Evolutionary conservation across 768 basidiomycete species (phyloP).

Genomic region (Scleroderma bovista): DNA sequence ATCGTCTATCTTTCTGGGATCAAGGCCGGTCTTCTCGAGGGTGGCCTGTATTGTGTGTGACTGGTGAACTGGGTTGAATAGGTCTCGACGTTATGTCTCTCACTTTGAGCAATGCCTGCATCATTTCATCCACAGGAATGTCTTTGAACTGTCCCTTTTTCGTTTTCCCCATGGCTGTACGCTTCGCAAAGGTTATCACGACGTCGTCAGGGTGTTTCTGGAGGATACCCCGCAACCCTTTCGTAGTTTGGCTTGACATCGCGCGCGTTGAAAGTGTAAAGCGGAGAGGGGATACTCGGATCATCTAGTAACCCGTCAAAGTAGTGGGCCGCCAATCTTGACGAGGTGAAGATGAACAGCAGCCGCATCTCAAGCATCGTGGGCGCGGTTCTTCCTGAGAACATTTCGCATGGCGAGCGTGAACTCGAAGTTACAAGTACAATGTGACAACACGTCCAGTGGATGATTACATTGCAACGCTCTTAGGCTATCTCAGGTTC

Average conservation of each 20-base stretch:
- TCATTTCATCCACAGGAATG: conserved; percentile 78
- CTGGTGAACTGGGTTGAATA: background rate
- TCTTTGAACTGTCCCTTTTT: conserved; percentile 95
- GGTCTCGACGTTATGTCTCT: conserved; percentile 4
- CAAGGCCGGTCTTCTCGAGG: conserved; percentile 57
- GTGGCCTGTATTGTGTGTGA: conserved; percentile 44
- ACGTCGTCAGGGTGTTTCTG: conserved; percentile 78
- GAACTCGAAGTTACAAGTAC: too few species aligned
- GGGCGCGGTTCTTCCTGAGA: too few species aligned
- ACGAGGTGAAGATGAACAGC: too few species aligned
- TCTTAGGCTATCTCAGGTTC: too few species aligned
- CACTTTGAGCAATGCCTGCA: conserved; percentile 78
- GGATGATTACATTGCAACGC: too few species aligned
- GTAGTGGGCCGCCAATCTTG: background rate
- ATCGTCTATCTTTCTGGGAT: conserved; percentile 71
- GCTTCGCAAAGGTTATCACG: conserved; percentile 83
- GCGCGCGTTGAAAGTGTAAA: conserved; percentile 15
- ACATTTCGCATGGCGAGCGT: too few species aligned
- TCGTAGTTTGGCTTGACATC: conserved; percentile 30
- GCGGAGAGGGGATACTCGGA: conserved; percentile 15
- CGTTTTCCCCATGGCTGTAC: conserved; percentile 83
- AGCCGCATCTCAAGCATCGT: too few species aligned
- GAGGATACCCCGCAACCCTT: conserved; percentile 48
- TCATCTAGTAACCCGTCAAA: conserved; percentile 8
- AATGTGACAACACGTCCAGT: too few species aligned